These are phyloP conservation scores for Gypsophila paniculata DNA, from an alignment of 179 eudicot species.

Conservation along the genomic window DNA sequence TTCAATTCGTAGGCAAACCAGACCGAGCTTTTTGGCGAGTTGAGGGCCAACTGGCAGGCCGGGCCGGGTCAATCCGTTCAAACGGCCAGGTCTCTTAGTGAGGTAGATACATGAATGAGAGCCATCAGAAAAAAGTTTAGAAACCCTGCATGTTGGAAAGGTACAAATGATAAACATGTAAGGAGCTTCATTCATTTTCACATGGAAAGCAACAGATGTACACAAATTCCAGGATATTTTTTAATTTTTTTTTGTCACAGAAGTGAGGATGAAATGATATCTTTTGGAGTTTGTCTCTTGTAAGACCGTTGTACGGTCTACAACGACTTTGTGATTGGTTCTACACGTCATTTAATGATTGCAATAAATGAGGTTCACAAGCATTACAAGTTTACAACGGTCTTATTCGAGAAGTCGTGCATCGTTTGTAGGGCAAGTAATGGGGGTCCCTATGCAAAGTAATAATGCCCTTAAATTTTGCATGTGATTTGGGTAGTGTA, in stretches of 20 bases:
- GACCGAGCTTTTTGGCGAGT: too few relatives aligned
- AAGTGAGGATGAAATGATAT: conserved; percentile 12
- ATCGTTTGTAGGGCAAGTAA: conserved; percentile 18
- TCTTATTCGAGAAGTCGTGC: too few relatives aligned
- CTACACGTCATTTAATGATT: too few relatives aligned
- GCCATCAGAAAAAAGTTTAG: background rate
- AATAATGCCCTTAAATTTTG: conserved; percentile 20
- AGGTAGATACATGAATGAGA: conserved; percentile 18
- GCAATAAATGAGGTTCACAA: too few relatives aligned
- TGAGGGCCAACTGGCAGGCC: too few relatives aligned
- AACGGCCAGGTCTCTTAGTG: background rate
- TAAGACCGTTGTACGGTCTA: too few relatives aligned
- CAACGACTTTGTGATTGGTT: too few relatives aligned
- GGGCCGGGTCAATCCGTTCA: too few relatives aligned
- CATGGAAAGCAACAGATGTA: conserved; percentile 12
- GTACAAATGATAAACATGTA: conserved; percentile 7
- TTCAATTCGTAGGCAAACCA: too few relatives aligned
- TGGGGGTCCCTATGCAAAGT: conserved; percentile 13
- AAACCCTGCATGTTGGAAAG: conserved; percentile 16
- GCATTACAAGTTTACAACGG: too few relatives aligned
- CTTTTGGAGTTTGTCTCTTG: too few relatives aligned
- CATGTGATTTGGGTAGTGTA: conserved; percentile 24
- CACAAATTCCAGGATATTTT: conserved; percentile 11
- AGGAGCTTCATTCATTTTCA: conserved; percentile 21
- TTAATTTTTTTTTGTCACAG: conserved; percentile 5